A percentile compares a stretch with the other conserved stretches of the same genome.
These are phyloP conservation scores for Suhomyces bolitotheri DNA, from an alignment of 1,139 yeast genomes.

Conservation along the genomic window DNA sequence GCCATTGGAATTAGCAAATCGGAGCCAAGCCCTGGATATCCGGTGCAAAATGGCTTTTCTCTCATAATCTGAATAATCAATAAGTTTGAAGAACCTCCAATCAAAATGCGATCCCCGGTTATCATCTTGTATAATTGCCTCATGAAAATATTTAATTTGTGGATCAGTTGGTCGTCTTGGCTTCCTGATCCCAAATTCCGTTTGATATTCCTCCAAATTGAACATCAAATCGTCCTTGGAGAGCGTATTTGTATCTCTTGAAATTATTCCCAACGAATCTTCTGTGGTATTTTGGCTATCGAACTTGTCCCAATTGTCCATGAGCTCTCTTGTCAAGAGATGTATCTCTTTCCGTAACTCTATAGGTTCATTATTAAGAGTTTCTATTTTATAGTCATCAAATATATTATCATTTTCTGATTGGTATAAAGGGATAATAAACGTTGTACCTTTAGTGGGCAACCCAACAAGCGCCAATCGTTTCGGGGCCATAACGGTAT, in stretches of 20 bases:
- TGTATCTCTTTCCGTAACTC: not conserved
- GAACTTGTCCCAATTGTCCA: not conserved
- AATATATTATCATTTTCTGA: not conserved
- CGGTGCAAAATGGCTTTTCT: slow-evolving; percentile 47
- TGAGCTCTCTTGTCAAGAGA: not conserved
- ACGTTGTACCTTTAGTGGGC: slow-evolving; percentile 8
- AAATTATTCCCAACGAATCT: not conserved
- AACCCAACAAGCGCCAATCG: slow-evolving; percentile 19
- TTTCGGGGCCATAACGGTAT: slow-evolving; percentile 18
- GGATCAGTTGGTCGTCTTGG: no score
- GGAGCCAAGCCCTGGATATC: slow-evolving; percentile 54
- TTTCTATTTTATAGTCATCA: slow-evolving; percentile 1
- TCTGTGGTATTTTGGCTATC: not conserved
- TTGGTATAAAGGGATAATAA: slow-evolving; percentile 9
- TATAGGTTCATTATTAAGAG: no score
- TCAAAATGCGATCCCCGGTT: slow-evolving; percentile 32
- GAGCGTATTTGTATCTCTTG: not conserved
- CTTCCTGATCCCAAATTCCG: no score
- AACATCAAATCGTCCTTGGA: not conserved
- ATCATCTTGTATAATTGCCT: slow-evolving; percentile 44
- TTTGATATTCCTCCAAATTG: not conserved
- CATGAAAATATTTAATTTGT: slow-evolving; percentile 24
- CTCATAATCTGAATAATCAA: slow-evolving; percentile 35
- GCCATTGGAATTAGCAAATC: slow-evolving; percentile 44
- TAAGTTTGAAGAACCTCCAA: slow-evolving; percentile 41